Conservation (phyloP, 768 basidiomycete genomes). For the Paxillus rubicundulus region DNA sequence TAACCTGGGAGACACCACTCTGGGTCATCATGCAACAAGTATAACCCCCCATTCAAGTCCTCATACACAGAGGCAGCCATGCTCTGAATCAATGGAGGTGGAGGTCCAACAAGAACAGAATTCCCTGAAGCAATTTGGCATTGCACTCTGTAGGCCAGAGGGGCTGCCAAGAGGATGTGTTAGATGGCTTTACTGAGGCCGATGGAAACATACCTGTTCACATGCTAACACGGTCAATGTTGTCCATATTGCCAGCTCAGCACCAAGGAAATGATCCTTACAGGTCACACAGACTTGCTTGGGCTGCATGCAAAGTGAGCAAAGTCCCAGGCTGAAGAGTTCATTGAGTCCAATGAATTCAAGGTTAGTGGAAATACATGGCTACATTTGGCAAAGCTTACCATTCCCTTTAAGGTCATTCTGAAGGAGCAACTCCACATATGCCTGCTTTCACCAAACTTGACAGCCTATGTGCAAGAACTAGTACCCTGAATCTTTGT, state of each 20-base stretch:
- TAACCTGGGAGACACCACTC: not conserved
- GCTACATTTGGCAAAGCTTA: not conserved
- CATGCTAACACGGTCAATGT: not conserved
- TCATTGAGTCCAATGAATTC: not conserved
- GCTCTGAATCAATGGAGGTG: too few relatives aligned
- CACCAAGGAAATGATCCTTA: not conserved
- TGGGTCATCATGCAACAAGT: not conserved
- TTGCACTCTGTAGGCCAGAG: not conserved
- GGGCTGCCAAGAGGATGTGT: not conserved
- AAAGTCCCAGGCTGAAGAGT: not conserved
- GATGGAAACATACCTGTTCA: not conserved
- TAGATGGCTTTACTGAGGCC: constrained; percentile 20
- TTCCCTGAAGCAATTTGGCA: not conserved
- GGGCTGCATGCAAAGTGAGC: not conserved
- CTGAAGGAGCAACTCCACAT: not conserved
- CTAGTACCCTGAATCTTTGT: not conserved
- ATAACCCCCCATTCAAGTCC: not conserved
- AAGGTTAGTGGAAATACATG: not conserved
- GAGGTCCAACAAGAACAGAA: not conserved
- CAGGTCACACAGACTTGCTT: not conserved
- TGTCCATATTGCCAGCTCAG: too few relatives aligned
- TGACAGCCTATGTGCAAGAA: constrained; percentile 7
- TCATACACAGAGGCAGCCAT: too few relatives aligned
- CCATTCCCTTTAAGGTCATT: not conserved
- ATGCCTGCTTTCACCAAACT: too few relatives aligned